Base-by-base conservation (phyloP, 768 basidiomycete species). In the Dictyophora rubrovolvata region DNA sequence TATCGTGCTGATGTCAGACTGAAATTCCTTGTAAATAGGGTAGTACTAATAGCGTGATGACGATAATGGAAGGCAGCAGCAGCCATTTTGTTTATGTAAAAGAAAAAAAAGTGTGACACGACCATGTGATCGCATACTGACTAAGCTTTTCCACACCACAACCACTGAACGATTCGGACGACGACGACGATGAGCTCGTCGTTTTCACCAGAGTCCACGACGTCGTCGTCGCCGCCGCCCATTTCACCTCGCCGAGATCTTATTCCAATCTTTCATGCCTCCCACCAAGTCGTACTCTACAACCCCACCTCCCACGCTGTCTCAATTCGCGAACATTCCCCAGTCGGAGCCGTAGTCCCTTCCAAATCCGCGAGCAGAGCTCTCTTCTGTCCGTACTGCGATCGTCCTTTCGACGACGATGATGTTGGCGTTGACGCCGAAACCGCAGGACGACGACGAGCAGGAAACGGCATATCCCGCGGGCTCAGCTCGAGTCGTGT, bases 271-370 rank as follows among this genome's bases (percentile, higher is more conserved):
- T 75, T 91, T 17, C 89, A 89, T 50, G 79, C 79, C n/a, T 85
- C 87, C 0, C 87, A 89, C 69, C 89, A 92, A 65, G 84, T 93
- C 36, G 91, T 93, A 16, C 77, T 93, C 8, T 93, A 92, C 73
- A 89, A 93, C 67, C 84, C 91, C 0, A 84, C 80, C 1, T 90
- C 86, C 0, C 90, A 93, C 67, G 89, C 90, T 1, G 73, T 93
- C 20, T 80, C 89, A 17, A 85, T 90, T 60, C 75, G 75, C 48
- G 71, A 36, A 42, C 56, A 37, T 20, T 47, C 63, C 47, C 48
- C 62, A 55, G 22, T 60, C 53, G 53, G 54, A 55, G 22, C 47
- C 35, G 61, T 46, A 49, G 66, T 71, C 33, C 63, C 67, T 42
- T 2, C 21, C 17, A 46, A 47, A 35, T 34, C 50, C 20, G 28